A percentile compares a stretch with the other conserved stretches of the same genome.
Evolutionary conservation across 805 yeast species (phyloP).

Genomic region (Grigorovia jiainica): DNA sequence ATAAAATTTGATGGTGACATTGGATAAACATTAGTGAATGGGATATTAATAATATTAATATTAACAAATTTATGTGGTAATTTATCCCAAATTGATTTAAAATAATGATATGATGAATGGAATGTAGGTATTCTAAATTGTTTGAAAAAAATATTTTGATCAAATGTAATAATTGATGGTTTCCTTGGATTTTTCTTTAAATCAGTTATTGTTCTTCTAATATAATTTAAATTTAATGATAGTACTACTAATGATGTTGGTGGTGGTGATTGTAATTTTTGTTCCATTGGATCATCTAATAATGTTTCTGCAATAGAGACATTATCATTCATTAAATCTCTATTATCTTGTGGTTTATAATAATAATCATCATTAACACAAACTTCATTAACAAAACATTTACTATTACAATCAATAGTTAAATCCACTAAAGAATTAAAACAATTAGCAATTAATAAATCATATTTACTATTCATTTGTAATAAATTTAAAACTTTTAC

Average conservation of each 20-base stretch:
- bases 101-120: constrained; percentile 25
- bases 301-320: constrained; percentile 23
- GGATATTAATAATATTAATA: constrained; percentile 25
- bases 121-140: constrained; percentile 21
- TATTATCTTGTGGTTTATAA: constrained; percentile 6
- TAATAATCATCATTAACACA: constrained; percentile 20
- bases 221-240: constrained; percentile 17
- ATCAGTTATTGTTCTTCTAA: constrained; percentile 12
- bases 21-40: constrained; percentile 28
- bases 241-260: constrained; percentile 26
- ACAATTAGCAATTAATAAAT: constrained; percentile 40
- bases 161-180: constrained; percentile 17
- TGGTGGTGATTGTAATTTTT: constrained; percentile 22
- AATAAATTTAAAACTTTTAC: constrained; percentile 32
- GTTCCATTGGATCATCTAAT: constrained; percentile 13
- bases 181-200: constrained; percentile 7
- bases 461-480: constrained; percentile 35
- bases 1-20: constrained; percentile 14
- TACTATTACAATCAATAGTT: constrained; percentile 41
- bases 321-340: constrained; percentile 5
- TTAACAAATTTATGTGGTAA: constrained; percentile 22
- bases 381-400: constrained; percentile 28
- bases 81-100: constrained; percentile 23
- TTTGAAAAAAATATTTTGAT: constrained; percentile 19
- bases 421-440: constrained; percentile 33